These are phyloP conservation scores for Sutorius australiensis DNA, from an alignment of 768 basidiomycete species.

Conservation along the genomic window DNA sequence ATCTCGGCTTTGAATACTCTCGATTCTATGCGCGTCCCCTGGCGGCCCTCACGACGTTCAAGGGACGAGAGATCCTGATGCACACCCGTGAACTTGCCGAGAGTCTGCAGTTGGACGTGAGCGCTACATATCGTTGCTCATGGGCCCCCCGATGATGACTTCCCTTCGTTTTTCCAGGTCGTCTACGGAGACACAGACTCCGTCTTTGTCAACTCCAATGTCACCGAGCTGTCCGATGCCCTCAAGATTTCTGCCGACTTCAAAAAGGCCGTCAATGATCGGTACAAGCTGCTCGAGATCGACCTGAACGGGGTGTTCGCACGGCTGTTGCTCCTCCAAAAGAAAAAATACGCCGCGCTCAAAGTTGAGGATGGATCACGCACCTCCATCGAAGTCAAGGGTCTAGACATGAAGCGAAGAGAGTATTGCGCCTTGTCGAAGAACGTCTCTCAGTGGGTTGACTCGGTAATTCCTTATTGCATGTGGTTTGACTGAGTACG, in stretches of 20 bases:
- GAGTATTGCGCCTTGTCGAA: constrained; percentile 94
- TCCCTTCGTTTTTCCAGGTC: too few species aligned
- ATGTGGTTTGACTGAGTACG: constrained; percentile 1
- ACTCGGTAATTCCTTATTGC: background rate
- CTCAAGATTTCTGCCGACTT: constrained; percentile 87
- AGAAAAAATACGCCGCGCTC: constrained; percentile 98
- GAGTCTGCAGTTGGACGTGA: constrained; percentile 80
- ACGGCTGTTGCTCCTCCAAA: constrained; percentile 86
- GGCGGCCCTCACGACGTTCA: constrained; percentile 96
- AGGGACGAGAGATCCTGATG: constrained; percentile 95
- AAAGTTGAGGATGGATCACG: constrained; percentile 84
- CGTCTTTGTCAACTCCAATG: constrained; percentile 96
- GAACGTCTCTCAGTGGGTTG: constrained; percentile 80
- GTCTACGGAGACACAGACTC: constrained; percentile 99
- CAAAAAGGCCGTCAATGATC: constrained; percentile 95
- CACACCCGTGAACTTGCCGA: constrained; percentile 92
- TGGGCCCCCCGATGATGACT: background rate
- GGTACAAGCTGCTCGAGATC: constrained; percentile 93
- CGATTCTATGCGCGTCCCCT: constrained; percentile 94
- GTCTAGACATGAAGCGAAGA: constrained; percentile 97
- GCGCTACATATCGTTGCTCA: constrained; percentile 20
- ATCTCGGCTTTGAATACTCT: constrained; percentile 89
- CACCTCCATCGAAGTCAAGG: constrained; percentile 87
- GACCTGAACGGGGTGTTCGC: constrained; percentile 95
- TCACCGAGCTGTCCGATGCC: constrained; percentile 82